Evolutionary conservation across 108 stramenopile species (phyloP).

Genomic region (Seminavis robusta): DNA sequence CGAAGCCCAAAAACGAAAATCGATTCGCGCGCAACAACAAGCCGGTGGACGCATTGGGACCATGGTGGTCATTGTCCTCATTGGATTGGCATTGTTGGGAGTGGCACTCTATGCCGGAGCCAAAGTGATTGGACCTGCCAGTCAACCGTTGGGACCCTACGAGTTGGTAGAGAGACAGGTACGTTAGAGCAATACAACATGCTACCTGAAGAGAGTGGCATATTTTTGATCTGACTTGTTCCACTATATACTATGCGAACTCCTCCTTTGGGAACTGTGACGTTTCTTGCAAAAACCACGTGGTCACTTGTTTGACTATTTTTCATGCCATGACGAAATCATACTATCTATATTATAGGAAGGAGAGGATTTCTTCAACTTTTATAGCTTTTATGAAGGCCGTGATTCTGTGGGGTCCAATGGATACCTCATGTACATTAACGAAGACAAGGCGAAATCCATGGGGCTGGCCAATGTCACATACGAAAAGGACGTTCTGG

Average conservation of each 20-base stretch:
- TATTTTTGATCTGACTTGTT: no score
- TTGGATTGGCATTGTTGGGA: slow-evolving; percentile 9
- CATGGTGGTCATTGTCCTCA: slow-evolving; percentile 5
- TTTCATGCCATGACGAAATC: background rate
- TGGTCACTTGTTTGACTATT: background rate
- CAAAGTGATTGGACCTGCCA: slow-evolving; percentile 60
- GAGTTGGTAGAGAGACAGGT: slow-evolving; percentile 71
- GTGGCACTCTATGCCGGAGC: slow-evolving; percentile 1
- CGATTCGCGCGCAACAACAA: background rate
- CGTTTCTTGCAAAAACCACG: no score
- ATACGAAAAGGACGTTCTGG: slow-evolving; percentile 35
- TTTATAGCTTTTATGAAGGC: slow-evolving; percentile 76
- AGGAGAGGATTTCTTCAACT: slow-evolving; percentile 65
- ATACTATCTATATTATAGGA: slow-evolving; percentile 29
- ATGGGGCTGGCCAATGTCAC: slow-evolving; percentile 59
- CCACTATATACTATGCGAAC: no score
- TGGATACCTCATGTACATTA: slow-evolving; percentile 69
- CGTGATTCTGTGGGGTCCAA: slow-evolving; percentile 77
- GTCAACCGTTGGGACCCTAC: slow-evolving; percentile 75
- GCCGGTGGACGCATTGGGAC: background rate
- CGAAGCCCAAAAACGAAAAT: background rate
- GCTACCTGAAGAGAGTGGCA: background rate
- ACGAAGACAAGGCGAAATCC: slow-evolving; percentile 34
- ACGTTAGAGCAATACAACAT: slow-evolving; percentile 7
- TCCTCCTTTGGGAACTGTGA: no score